Evolutionary conservation across 192 early-diverging fungal species (phyloP).

Genomic region (Phycomyces blakesleeanus): DNA sequence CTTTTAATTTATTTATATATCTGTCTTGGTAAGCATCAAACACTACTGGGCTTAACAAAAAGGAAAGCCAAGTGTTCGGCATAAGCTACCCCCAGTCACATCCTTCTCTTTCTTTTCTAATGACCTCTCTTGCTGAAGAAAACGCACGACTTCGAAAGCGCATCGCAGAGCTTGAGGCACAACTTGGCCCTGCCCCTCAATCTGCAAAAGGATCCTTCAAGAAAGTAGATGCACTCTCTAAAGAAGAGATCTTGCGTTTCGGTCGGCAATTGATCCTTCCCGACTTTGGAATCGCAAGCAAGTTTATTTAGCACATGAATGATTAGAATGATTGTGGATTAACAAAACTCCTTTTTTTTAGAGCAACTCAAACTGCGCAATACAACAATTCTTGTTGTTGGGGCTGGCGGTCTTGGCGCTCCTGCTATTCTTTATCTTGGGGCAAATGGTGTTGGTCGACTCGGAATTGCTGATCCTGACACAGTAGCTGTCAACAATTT

Average conservation of each 20-base stretch:
- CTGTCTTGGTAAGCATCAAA: too few relatives aligned
- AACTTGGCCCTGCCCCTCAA: neutral
- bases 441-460: slow-evolving; percentile 77
- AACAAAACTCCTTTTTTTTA: slow-evolving; percentile 20
- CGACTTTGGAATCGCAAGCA: slow-evolving; percentile 69
- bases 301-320: neutral
- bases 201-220: slow-evolving; percentile 5
- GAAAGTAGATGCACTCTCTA: slow-evolving; percentile 43
- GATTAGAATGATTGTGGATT: neutral
- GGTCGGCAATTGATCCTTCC: slow-evolving; percentile 84
- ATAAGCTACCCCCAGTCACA: neutral
- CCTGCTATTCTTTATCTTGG: slow-evolving; percentile 87
- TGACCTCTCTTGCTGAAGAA: slow-evolving; percentile 5
- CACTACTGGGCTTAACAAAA: too few relatives aligned
- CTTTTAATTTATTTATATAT: too few relatives aligned
- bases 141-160: slow-evolving; percentile 7
- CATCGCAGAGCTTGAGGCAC: slow-evolving; percentile 13
- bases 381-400: slow-evolving; percentile 78
- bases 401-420: slow-evolving; percentile 92
- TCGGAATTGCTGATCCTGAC: slow-evolving; percentile 95
- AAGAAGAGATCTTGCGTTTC: slow-evolving; percentile 76
- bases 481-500: slow-evolving; percentile 86
- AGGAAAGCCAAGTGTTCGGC: too few relatives aligned
- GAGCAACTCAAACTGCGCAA: slow-evolving; percentile 77
- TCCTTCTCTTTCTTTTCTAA: neutral